A percentile compares a stretch with the other conserved stretches of the same genome.
phyloP scores from a whole-genome alignment of 2,329 filamentous ascomycete genomes.

The Teratosphaeria zuluensis region DNA sequence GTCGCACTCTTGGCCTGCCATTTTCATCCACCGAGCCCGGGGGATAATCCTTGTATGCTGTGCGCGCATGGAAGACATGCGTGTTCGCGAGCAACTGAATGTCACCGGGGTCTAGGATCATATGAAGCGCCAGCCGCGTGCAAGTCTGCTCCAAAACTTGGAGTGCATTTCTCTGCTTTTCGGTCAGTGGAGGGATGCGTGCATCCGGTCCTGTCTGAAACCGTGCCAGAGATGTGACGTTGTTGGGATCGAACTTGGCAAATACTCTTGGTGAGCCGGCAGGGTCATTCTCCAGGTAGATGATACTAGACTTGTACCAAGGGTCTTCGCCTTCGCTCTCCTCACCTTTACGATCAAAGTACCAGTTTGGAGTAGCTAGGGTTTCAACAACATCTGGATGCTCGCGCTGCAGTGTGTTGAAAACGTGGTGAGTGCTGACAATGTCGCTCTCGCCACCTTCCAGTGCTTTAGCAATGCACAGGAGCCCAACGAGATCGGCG shows the following conservation, averaged over 20 bases:
- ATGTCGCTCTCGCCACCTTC: slow-evolving; percentile 80
- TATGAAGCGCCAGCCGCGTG: slow-evolving; percentile 63
- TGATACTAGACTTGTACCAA: slow-evolving; percentile 38
- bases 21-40: slow-evolving; percentile 28
- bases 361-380: slow-evolving; percentile 72
- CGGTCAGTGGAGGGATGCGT: slow-evolving; percentile 61
- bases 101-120: slow-evolving; percentile 77
- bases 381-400: slow-evolving; percentile 69
- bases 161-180: slow-evolving; percentile 58
- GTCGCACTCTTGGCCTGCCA: slow-evolving; percentile 49
- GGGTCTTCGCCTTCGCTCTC: slow-evolving; percentile 59
- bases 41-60: slow-evolving; percentile 64
- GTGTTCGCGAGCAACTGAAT: slow-evolving; percentile 79
- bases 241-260: slow-evolving; percentile 88
- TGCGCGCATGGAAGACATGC: slow-evolving; percentile 72
- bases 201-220: slow-evolving; percentile 52
- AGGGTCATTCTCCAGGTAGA: slow-evolving; percentile 64
- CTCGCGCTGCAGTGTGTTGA: slow-evolving; percentile 66
- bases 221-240: slow-evolving; percentile 62
- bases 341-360: slow-evolving; percentile 87
- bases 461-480: slow-evolving; percentile 68
- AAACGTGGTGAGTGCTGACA: slow-evolving; percentile 68
- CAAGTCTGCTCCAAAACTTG: slow-evolving; percentile 67
- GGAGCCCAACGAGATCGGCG: slow-evolving; percentile 69
- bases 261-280: slow-evolving; percentile 54